Evolutionary conservation across 2,329 filamentous ascomycete species (phyloP), one percentile per base, ranked within the genome.

Genomic region (Botryotinia narcissicola): DNA sequence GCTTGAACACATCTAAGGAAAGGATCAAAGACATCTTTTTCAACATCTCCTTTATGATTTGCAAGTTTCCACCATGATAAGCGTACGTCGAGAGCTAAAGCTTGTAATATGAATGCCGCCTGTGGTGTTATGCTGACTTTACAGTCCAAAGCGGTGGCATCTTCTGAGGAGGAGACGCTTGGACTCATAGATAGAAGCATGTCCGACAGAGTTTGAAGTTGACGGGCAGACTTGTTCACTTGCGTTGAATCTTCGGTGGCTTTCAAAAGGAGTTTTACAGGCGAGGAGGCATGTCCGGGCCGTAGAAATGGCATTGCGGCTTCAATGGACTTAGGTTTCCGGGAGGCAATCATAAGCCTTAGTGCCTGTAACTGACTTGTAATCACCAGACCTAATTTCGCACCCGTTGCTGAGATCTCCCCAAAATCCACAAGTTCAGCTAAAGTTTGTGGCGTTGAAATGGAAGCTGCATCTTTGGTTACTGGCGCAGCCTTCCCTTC

Each of bases 181-280:
- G 92, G 92, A 42, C 90, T 88, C 1, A 94, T 82, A 0, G 89
- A 87, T 1, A 94, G 83, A 0, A 94, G 83, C 4, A 86, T 85
- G 76, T 92, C 90, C 0, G 91, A 89, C 2, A 94, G 79, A 0
- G 85, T 86, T 68, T 93, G 91, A 29, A 95, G 83, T 75, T 93
- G 91, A 4, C 88, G 89, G 16, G 88, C 85, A 29, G 86, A 84
- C 79, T 92, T 94, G 12, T 84, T 82, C 18, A 83, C 80, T n/a
- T 87, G 85, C 25, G 86, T 83, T 4, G 83, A 79, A 32, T 72
- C 81, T 81, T 64, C 81, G 5, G 79, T 80, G 71, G 83, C 82
- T 12, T 83, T 81, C 12, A 86, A 78, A 1, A 93, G 83, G 2
- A 93, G 82, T 18, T 85, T 87, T 12, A 87, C 81, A 0, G 91